A percentile compares a stretch with the other conserved stretches of the same genome.
Conservation (phyloP, 1,284 basidiomycete species). For the Cryptococcus sp. region DNA sequence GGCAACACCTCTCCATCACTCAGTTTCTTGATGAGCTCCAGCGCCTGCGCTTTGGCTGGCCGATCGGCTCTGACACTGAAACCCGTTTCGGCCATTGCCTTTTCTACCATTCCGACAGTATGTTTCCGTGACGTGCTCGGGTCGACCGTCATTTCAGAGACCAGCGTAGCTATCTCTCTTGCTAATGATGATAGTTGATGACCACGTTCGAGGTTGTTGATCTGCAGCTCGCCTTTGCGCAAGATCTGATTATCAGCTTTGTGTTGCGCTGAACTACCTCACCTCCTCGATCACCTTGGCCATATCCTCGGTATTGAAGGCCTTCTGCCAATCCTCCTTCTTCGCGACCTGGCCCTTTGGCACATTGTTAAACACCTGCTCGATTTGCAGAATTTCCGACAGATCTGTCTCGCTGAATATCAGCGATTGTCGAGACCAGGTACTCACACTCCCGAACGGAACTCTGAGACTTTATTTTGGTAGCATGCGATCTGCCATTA, state of each 20-base stretch:
- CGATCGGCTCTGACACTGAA: constrained; percentile 87
- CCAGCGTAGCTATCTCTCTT: constrained; percentile 90
- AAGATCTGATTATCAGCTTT: constrained; percentile 65
- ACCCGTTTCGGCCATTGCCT: constrained; percentile 93
- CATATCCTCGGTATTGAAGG: constrained; percentile 77
- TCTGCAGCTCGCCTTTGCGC: constrained; percentile 94
- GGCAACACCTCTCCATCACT: constrained; percentile 65
- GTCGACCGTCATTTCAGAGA: constrained; percentile 94
- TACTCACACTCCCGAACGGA: constrained; percentile 82
- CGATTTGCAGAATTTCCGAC: constrained; percentile 96
- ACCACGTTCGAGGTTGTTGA: constrained; percentile 93
- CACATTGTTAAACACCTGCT: constrained; percentile 93
- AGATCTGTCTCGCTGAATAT: constrained; percentile 77
- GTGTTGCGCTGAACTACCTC: constrained; percentile 18
- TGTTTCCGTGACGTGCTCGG: constrained; percentile 86
- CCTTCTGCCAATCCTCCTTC: constrained; percentile 84
- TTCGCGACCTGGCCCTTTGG: constrained; percentile 94
- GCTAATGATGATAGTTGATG: constrained; percentile 82
- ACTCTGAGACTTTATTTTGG: constrained; percentile 99
- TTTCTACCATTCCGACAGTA: constrained; percentile 95
- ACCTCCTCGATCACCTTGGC: constrained; percentile 82
- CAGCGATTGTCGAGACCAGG: constrained; percentile 1
- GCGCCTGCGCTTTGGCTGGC: constrained; percentile 90
- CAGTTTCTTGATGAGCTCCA: constrained; percentile 85
- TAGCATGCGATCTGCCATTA: constrained; percentile 84